A percentile compares a stretch with the other conserved stretches of the same genome.
Conservation (phyloP, 140 eudicot genomes). For the Oenanthe javanica region DNA sequence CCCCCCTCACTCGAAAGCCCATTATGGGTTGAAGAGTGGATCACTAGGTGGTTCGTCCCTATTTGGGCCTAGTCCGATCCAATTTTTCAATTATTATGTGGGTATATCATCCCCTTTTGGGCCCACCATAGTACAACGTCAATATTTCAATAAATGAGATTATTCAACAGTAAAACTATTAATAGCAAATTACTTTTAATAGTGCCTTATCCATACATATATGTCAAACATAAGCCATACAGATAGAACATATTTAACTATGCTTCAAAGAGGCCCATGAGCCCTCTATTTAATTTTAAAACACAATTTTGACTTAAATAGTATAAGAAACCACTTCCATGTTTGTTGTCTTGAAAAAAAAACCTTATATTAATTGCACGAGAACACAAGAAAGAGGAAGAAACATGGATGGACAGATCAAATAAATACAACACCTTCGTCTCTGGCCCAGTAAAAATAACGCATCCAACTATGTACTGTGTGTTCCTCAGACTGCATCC, state of each 20-base stretch:
- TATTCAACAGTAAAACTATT: not conserved
- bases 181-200: not conserved
- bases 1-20: too few species aligned
- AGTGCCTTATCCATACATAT: not conserved
- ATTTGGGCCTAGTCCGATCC: too few species aligned
- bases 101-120: too few species aligned
- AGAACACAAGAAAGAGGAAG: not conserved
- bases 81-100: too few species aligned
- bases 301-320: not conserved
- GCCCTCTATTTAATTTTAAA: not conserved
- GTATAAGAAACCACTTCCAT: not conserved
- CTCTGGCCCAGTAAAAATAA: conserved; percentile 87
- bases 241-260: not conserved
- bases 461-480: conserved; percentile 72
- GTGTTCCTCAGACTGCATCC: conserved; percentile 97
- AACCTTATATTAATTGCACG: not conserved
- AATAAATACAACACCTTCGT: conserved; percentile 48
- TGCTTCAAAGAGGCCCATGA: not conserved
- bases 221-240: not conserved
- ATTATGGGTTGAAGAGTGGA: too few species aligned
- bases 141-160: too few species aligned
- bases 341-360: not conserved
- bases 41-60: too few species aligned
- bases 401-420: not conserved
- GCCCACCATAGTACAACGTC: too few species aligned